Evolutionary conservation across 2,329 filamentous ascomycete genomes (phyloP), one percentile per base, ranked within the genome.

Genomic region (Pseudocercospora ulei): DNA sequence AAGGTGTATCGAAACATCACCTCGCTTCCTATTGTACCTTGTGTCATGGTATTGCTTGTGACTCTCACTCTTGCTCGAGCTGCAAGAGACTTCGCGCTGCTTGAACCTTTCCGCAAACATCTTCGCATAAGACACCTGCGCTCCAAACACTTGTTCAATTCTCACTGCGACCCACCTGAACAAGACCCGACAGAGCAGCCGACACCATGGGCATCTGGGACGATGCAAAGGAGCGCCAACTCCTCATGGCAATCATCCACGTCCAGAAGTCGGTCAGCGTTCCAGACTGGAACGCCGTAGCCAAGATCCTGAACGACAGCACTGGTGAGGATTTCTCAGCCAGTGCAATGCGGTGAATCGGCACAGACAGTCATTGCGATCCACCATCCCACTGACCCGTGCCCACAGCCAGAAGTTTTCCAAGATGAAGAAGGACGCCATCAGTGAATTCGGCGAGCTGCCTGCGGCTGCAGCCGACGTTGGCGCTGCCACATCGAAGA

Each of bases 351-450:
- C 47, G 47, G 49, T 51, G 43, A 14, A 38, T 34, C 5, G 9
- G n/a, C 18, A 5, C n/a, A 22, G 25, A 12, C 23, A 8, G 7
- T 13, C 19, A 8, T 19, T 8, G 25, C 14, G 14, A 31, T 30
- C 7, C 18, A 24, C 6, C n/a, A 16, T 11, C 20, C 30, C 17
- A 42, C 26, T 26, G n/a, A 3, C n/a, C 11, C n/a, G 12, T n/a
- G 24, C 14, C 4, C 13, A 18, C 30, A 52, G 50, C 7, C 48
- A 53, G 29, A 48, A 46, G 25, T 53, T 47, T 29, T 44, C 49
- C 17, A 53, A 51, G 34, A 27, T 53, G 33, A 49, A 48, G 27
- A 53, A 53, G 33, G 41, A 24, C 2, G 35, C 29, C 24, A 35
- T 13, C 37, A 44, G 33, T 22, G 42, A 48, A 12, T 41, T 47